These are phyloP conservation scores for Helminthosporium solani DNA, from an alignment of 2,329 filamentous ascomycete species.

Conservation along the genomic window DNA sequence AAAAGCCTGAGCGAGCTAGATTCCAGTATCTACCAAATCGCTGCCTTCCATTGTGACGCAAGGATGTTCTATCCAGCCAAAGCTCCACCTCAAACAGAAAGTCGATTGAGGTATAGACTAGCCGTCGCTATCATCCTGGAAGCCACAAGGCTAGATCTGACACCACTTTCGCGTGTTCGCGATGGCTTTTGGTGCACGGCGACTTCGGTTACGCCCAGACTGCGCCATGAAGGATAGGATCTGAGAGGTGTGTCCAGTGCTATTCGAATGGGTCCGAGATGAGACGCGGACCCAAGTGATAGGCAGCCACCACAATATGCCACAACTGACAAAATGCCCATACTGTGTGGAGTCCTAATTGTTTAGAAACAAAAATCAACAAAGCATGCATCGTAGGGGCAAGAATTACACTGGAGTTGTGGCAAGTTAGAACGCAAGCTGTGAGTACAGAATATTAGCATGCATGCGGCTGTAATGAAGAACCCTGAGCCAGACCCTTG, in stretches of 20 bases:
- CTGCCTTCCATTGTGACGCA: not conserved
- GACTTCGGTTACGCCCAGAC: not conserved
- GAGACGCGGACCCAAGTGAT: not conserved
- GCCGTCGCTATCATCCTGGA: not conserved
- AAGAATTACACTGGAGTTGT: not conserved
- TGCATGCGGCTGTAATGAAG: too few relatives aligned
- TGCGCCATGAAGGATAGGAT: not conserved
- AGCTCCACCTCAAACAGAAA: too few relatives aligned
- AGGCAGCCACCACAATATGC: not conserved
- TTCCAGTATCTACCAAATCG: too few relatives aligned
- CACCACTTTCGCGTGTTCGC: not conserved
- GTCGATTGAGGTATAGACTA: not conserved
- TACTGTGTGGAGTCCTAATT: not conserved
- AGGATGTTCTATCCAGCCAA: too few relatives aligned
- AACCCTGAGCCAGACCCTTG: not conserved
- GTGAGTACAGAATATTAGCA: too few relatives aligned
- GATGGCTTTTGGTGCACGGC: not conserved
- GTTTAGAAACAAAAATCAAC: not conserved
- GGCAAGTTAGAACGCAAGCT: too few relatives aligned
- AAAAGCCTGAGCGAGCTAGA: not conserved
- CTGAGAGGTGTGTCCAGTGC: not conserved
- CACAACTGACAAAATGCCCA: not conserved
- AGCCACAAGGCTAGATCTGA: not conserved
- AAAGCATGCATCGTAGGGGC: not conserved
- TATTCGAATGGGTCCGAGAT: not conserved